Base-by-base conservation (phyloP, 2,329 filamentous ascomycete genomes). In the Colletotrichum sp. region DNA sequence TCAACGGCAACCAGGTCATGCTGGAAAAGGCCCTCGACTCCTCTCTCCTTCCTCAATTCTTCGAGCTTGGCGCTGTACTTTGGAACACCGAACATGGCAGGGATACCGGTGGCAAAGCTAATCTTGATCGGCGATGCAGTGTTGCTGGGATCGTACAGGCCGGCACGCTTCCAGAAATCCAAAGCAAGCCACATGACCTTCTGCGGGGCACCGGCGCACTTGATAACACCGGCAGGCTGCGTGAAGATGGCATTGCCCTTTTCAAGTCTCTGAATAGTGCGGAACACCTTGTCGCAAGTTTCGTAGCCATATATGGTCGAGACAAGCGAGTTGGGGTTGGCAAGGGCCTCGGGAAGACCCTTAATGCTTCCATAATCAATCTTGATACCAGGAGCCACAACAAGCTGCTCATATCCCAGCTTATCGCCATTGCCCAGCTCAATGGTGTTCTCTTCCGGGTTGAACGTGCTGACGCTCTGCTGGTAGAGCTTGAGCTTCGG, bases 131-230 rank as follows among this genome's bases (percentile, higher is more conserved):
- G 79, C 0, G 89, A 90, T 8, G 66, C 63, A 2, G 84, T 79
- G 68, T 85, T 83, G 70, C 77, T 76, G 2, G 86, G 79, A 70
- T 88, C 81, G 82, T 92, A 92, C 5, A 90, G 80, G 3, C 90
- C 90, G 0, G 85, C 84, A 34, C 84, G 83, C 82, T 89, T 90
- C 91, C 91, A 92, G 82, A 90, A 82, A 79, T 92, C 90, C 57
- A 92, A 83, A 1, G 91, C 91, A 18, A 92, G 86, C 91, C 91
- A 92, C 89, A 92, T 89, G 79, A 88, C 84, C 83, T 92, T 92
- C 77, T 92, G 91, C 13, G 91, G 91, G 4, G 90, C 91, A 59
- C 91, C 91, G 4, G 91, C 91, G 77, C 91, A 92, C 83, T 92
- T 92, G 83, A 92, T 86, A 8, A 88, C 85, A 60, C 91, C 90